Conservation (phyloP, 192 early-diverging fungal genomes). For the Pilobolus umbonatus region DNA sequence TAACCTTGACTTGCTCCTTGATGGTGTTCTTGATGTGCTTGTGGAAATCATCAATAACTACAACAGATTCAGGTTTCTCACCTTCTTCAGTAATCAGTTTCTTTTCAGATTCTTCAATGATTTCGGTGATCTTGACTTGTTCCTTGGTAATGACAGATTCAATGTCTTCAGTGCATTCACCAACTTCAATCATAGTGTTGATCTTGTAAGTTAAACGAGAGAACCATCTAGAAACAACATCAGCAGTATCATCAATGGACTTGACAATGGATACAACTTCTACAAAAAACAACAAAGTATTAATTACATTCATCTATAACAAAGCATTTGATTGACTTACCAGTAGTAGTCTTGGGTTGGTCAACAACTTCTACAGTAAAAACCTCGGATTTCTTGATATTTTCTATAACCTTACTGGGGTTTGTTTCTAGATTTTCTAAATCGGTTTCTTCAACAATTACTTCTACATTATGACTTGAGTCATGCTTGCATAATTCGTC, state of each 20-base stretch:
- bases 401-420: not conserved
- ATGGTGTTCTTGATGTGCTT: not conserved
- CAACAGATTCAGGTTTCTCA: not conserved
- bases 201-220: not conserved
- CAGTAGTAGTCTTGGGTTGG: not conserved
- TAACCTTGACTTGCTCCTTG: not conserved
- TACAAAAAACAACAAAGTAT: too few relatives aligned
- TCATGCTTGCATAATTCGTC: too few relatives aligned
- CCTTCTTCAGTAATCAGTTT: not conserved
- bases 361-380: not conserved
- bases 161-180: slow-evolving; percentile 8
- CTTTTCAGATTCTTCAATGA: slow-evolving; percentile 9
- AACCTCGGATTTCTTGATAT: not conserved
- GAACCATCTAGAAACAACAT: slow-evolving; percentile 1
- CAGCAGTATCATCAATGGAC: not conserved
- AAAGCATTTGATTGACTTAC: not conserved
- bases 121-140: slow-evolving; percentile 1
- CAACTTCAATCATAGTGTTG: not conserved
- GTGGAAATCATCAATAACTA: not conserved
- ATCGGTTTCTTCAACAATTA: not conserved
- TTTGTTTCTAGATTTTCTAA: not conserved
- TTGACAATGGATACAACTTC: too few relatives aligned
- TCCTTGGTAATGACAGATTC: slow-evolving; percentile 4
- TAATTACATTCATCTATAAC: too few relatives aligned
- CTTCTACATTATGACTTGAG: not conserved